Evolutionary conservation across 306 rosid genomes (phyloP), one percentile per base, ranked within the genome.

Genomic region (Dicorynia guianensis): DNA sequence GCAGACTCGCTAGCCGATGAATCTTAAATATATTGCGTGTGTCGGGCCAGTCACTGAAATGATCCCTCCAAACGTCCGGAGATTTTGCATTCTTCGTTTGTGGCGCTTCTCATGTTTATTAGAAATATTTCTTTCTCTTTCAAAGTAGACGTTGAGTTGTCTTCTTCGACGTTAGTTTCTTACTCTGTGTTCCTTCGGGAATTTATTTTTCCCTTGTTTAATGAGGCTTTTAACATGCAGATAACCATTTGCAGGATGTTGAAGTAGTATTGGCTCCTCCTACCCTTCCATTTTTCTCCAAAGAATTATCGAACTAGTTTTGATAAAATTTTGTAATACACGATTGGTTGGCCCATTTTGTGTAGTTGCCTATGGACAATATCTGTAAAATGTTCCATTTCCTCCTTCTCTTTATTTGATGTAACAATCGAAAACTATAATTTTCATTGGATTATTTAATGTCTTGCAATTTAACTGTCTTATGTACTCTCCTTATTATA

Each of bases 41-140:
- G 4, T 10, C 1, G 34, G 63, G 33, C 56, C 4, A 44, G 30
- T 38, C 0, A 10, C 66, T 67, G n/a, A 49, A 0, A 7, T 72
- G 12, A 54, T 18, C 20, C 52, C 62, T 64, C 43, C 33, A 66
- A 25, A 19, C 25, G 14, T 17, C 13, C 67, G 10, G 2, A 47
- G 62, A 38, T 80, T 79, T 60, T 49, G 81, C 67, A 71, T 72
- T 44, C 5, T 80, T 66, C 55, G 65, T 52, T 8, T 20, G 44
- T 14, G 52, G 52, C 12, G 50, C 19, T 19, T 34, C 14, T 35
- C 19, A 14, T 17, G 39, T 36, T 17, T 17, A n/a, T 55, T 5
- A 39, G 11, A 34, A 55, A 42, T 63, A 19, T 0, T 57, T 71
- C 44, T 13, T 19, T 44, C 8, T 25, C 10, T 70, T 35, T 10